Base-by-base conservation (phyloP, 345 rosid species). In the Schrenkiella parvula region DNA sequence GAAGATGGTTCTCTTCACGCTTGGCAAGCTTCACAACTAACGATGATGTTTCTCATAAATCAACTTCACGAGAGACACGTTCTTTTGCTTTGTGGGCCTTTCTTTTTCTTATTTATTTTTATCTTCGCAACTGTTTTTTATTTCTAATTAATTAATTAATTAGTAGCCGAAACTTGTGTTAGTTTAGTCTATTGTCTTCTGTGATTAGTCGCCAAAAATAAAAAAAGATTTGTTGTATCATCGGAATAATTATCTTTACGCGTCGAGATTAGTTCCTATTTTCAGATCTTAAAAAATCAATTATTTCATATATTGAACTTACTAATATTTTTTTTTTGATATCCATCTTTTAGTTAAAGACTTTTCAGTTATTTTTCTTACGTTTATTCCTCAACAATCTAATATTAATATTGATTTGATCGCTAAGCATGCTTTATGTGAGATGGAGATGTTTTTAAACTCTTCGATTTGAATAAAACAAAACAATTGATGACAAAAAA, bases 1-100 rank as follows among this genome's bases (percentile, higher is more conserved):
- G 37, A 56, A 73, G 51, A 48, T 34, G 77, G 72, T 19, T 66
- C 35, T 66, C 17, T 66, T 74, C 71, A 64, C 65, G 58, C 34
- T 64, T 64, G 65, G 23, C 57, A 56, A 54, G 9, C 77, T 73
- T 73, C 70, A 42, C 64, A 72, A 42, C 47, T 64, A 42, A 54
- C 57, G 41, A 64, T 57, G 35, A 1, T 47, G n/a, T n/a, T n/a
- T 26, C 66, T 73, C 52, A 42, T 12, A 2, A 12, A 71, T 31
- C 8, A 71, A 19, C 6, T 21, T 55, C 66, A 64, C 32, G 51
- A 73, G 51, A 73, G 65, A 44, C 77, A 64, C 51, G 71, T 57
- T 68, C 34, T 35, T 35, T 70, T 59, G 67, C 12, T 68, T 44
- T 41, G 22, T 29, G 42, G 37, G 1, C 12, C 59, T 22, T 57